phyloP scores from a whole-genome alignment of 345 rosid species.

The Conringia planisiliqua region DNA sequence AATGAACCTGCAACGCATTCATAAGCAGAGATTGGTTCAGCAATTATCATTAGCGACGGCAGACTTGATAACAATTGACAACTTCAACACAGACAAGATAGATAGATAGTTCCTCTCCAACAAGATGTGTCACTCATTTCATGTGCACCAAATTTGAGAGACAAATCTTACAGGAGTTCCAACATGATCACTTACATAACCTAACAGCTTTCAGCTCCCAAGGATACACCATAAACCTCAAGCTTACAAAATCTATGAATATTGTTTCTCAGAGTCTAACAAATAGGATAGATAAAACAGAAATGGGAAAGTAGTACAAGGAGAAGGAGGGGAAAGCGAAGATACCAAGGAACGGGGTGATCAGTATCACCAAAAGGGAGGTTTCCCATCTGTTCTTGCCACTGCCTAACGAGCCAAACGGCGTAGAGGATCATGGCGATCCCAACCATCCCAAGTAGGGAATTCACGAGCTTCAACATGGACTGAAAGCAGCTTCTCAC shows the following conservation, averaged over 20 bases:
- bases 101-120: too few relatives aligned
- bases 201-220: neutral
- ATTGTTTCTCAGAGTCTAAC: neutral
- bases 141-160: too few relatives aligned
- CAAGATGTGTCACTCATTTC: too few relatives aligned
- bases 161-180: neutral
- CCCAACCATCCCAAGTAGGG: slow-evolving; percentile 81
- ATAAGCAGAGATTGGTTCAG: neutral
- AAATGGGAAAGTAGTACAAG: neutral
- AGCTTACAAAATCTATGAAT: neutral
- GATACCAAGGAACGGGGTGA: slow-evolving; percentile 66
- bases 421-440: slow-evolving; percentile 64
- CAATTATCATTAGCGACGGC: neutral
- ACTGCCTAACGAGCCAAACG: slow-evolving; percentile 69
- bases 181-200: neutral
- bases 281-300: neutral
- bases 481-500: slow-evolving; percentile 74
- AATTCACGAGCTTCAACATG: slow-evolving; percentile 68
- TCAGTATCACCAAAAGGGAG: slow-evolving; percentile 45
- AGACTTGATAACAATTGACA: neutral
- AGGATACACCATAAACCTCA: neutral
- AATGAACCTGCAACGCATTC: slow-evolving; percentile 59
- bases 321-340: neutral
- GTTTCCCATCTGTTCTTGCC: slow-evolving; percentile 61
- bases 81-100: neutral